phyloP scores from a whole-genome alignment of 768 basidiomycete species.

The Hygrocybe coccinea region DNA sequence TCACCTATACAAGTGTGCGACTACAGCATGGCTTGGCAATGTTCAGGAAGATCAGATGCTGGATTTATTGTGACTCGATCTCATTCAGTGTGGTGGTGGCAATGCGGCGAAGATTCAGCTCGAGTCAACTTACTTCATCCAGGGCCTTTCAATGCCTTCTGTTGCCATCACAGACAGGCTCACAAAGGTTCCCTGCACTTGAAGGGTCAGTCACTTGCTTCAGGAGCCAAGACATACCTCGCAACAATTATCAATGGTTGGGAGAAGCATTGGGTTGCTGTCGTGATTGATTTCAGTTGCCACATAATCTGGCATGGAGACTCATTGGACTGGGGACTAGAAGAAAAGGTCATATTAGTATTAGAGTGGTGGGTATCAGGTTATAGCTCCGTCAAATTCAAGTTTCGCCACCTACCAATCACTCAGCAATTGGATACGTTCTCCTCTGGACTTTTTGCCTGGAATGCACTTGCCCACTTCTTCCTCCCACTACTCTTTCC shows the following conservation, averaged over 20 bases:
- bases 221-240: conserved; percentile 4
- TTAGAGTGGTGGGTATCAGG: conserved; percentile 17
- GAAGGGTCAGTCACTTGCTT: background rate
- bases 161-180: background rate
- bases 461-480: conserved; percentile 13
- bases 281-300: conserved; percentile 13
- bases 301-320: conserved; percentile 14
- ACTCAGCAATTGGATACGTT: conserved; percentile 13
- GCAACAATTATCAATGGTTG: conserved; percentile 10
- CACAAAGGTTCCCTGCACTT: background rate
- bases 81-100: background rate
- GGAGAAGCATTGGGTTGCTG: conserved; percentile 15
- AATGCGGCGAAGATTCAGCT: conserved; percentile 7
- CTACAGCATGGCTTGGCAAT: conserved; percentile 16
- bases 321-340: conserved; percentile 11
- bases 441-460: conserved; percentile 20
- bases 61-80: conserved; percentile 12
- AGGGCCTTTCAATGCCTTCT: background rate
- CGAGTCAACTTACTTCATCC: conserved; percentile 3
- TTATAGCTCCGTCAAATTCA: conserved; percentile 12
- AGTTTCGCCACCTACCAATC: conserved; percentile 8
- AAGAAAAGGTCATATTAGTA: conserved; percentile 2
- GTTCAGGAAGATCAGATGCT: conserved; percentile 20
- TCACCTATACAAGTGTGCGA: conserved; percentile 13
- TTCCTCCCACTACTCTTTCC: background rate